Evolutionary conservation across 164 flowering plant genomes (phyloP).

Genomic region (Dillenia turbinata): DNA sequence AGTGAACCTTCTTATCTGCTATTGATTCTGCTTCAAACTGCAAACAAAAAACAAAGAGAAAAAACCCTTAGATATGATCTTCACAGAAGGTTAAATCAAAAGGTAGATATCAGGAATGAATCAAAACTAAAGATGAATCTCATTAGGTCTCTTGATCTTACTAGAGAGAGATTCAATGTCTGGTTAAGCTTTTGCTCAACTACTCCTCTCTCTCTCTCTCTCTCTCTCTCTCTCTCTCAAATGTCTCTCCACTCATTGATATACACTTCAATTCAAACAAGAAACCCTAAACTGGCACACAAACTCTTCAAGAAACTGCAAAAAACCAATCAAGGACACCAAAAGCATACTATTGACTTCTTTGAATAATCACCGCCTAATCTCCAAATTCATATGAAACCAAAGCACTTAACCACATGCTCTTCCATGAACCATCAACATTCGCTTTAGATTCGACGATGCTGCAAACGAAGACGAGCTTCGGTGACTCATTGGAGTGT

Average conservation of each 20-base stretch:
- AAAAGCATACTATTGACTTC: slow-evolving; percentile 48
- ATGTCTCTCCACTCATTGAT: slow-evolving; percentile 31
- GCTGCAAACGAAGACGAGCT: slow-evolving; percentile 70
- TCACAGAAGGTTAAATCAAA: too few species aligned
- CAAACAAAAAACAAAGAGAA: too few species aligned
- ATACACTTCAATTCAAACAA: slow-evolving; percentile 43
- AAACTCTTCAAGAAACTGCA: neutral
- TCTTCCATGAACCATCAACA: slow-evolving; percentile 45
- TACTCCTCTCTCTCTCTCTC: slow-evolving; percentile 53
- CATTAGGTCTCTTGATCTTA: too few species aligned
- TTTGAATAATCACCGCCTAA: slow-evolving; percentile 52
- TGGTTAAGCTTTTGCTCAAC: too few species aligned
- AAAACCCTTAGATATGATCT: too few species aligned
- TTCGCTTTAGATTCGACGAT: slow-evolving; percentile 52
- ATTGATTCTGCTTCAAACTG: too few species aligned
- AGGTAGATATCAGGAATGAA: too few species aligned
- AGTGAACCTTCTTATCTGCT: slow-evolving; percentile 16
- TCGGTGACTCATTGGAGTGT: neutral
- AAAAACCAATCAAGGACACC: neutral
- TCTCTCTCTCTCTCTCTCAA: too few species aligned
- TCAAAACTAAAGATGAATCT: too few species aligned
- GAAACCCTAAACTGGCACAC: slow-evolving; percentile 2
- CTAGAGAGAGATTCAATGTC: too few species aligned
- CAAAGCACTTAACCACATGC: slow-evolving; percentile 26
- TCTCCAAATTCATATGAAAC: slow-evolving; percentile 56